Evolutionary conservation across 2,329 filamentous ascomycete species (phyloP), one percentile per base, ranked within the genome.

Genomic region (Geosmithia putterillii): DNA sequence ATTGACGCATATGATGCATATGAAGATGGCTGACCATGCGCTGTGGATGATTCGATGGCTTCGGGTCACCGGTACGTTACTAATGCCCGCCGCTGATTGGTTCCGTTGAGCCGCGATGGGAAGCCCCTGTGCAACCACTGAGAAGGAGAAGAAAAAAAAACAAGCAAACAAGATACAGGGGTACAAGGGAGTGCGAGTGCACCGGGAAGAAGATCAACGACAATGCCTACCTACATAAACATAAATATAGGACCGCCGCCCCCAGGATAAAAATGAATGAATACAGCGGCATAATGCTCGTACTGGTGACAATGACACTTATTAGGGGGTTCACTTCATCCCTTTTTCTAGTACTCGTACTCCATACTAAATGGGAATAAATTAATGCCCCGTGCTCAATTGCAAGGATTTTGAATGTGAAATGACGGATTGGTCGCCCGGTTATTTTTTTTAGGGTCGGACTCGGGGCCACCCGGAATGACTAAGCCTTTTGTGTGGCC

Each of bases 401-500:
- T 37, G 19, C 35, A 37, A 18, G 35, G n/a, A 37, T 20, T 20
- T 37, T 37, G 35, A 37, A 37, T 18, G 19, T 37, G n/a, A 18
- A n/a, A 18, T 7, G n/a, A 20, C 18, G 19, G n/a, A 18, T 37
- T 20, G 35, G 35, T 38, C 35, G n/a, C 35, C 19, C 19, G 28
- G 28, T 38, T 38, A 20, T 10, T 38, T 38, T 38, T 20, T 18
- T 18, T 18, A 38, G 19, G 35, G 35, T 20, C 35, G 35, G 10
- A 18, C 23, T 43, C 42, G 42, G 42, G 35, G 12, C 37, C 42
- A 34, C 23, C 37, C 64, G 64, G 64, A 64, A 61, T 61, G 57
- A 60, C 57, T 60, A 60, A 53, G 14, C 28, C 52, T 46, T 38
- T 39, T 42, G n/a, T n/a, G n/a, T n/a, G 50, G 60, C 60, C 57